Conservation (phyloP, 2,329 filamentous ascomycete species). For the Phoma herbarum region DNA sequence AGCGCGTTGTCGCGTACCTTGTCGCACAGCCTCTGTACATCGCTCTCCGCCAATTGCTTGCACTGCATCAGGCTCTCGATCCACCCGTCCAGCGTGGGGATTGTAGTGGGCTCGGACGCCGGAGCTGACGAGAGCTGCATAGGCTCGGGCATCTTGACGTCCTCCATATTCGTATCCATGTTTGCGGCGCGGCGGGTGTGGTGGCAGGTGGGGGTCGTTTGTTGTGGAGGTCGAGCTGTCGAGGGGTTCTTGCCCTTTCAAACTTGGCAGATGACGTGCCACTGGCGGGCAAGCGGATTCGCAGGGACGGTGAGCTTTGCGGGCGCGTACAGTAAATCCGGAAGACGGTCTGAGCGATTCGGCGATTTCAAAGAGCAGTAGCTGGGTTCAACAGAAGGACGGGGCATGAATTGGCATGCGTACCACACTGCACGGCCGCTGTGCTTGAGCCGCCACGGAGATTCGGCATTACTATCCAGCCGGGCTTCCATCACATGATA, state of each 20-base stretch:
- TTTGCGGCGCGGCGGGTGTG: conserved; percentile 48
- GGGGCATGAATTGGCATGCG: conserved; percentile 31
- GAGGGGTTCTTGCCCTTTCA: conserved; percentile 49
- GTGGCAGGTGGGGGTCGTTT: conserved; percentile 34
- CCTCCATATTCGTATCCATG: conserved; percentile 99
- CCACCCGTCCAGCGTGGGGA: conserved; percentile 95
- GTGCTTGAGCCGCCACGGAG: background rate
- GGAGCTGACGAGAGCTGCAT: conserved; percentile 74
- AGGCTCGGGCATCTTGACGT: conserved; percentile 85
- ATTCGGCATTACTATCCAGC: background rate
- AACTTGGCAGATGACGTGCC: conserved; percentile 52
- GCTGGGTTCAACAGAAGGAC: conserved; percentile 32
- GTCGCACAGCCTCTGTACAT: conserved; percentile 96
- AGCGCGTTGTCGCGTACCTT: conserved; percentile 82
- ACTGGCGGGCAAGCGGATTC: conserved; percentile 22
- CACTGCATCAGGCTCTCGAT: conserved; percentile 98
- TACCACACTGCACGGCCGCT: conserved; percentile 25
- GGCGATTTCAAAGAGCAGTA: conserved; percentile 27
- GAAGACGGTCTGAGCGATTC: conserved; percentile 24
- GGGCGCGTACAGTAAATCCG: conserved; percentile 3
- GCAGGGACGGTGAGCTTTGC: conserved; percentile 8
- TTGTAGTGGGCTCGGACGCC: conserved; percentile 83
- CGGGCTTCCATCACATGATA: background rate
- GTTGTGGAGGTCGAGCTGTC: conserved; percentile 43
- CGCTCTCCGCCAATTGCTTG: conserved; percentile 95